These are phyloP conservation scores for Aphanoascus verrucosus DNA, from an alignment of 2,329 filamentous ascomycete genomes.

Conservation along the genomic window DNA sequence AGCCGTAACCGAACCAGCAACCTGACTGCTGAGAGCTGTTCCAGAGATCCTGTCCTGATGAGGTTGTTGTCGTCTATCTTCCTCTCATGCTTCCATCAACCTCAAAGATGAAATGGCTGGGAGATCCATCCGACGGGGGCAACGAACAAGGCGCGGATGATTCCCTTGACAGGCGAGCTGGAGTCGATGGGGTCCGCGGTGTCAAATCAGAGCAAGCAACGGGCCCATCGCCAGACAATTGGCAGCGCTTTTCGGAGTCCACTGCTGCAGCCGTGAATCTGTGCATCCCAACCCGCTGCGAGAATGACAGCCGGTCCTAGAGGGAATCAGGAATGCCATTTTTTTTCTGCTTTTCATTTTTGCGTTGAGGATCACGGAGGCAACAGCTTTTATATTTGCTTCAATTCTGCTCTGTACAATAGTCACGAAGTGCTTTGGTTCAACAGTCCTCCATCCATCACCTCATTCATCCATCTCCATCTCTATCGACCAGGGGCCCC, in stretches of 20 bases:
- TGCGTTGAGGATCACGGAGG: neutral
- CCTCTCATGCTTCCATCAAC: too few species aligned
- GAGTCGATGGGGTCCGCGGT: neutral
- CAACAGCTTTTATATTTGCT: neutral
- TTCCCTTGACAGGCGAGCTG: neutral
- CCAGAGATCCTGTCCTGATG: too few species aligned
- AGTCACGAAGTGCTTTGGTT: neutral
- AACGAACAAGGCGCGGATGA: neutral
- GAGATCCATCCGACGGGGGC: too few species aligned
- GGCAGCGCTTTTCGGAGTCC: slow-evolving; percentile 2
- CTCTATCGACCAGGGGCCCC: neutral
- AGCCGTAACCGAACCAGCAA: too few species aligned
- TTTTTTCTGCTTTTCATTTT: neutral
- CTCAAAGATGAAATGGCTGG: too few species aligned
- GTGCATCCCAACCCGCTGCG: neutral
- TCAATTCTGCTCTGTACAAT: neutral
- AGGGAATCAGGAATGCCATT: neutral
- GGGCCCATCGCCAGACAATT: neutral
- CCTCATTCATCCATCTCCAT: neutral
- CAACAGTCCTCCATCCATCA: neutral
- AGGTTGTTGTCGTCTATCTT: too few species aligned
- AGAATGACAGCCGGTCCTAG: neutral
- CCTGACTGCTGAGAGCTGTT: too few species aligned
- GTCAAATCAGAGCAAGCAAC: slow-evolving; percentile 7
- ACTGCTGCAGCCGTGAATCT: neutral